Evolutionary conservation across 257 asterid species (phyloP).

Genomic region (Coffea canephora): DNA sequence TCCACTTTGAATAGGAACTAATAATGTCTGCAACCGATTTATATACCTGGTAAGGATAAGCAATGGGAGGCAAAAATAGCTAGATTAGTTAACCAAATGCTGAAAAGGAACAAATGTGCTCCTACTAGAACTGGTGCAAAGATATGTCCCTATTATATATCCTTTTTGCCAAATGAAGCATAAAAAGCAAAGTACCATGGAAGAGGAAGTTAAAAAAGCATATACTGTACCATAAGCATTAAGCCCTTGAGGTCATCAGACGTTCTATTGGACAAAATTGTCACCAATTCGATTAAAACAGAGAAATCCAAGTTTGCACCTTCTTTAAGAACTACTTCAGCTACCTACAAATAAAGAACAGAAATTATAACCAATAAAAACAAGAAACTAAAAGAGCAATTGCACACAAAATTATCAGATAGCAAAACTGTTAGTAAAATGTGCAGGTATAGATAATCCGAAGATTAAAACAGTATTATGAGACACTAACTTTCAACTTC

Average conservation of each 20-base stretch:
- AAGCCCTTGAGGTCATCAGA: constrained; percentile 59
- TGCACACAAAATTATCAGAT: background rate
- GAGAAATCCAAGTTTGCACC: constrained; percentile 60
- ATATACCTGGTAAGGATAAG: constrained; percentile 51
- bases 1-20: constrained; percentile 81
- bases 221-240: constrained; percentile 61
- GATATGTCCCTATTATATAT: background rate
- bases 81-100: background rate
- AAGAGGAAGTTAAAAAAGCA: constrained; percentile 12
- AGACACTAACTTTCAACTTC: too few species aligned
- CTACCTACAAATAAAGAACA: constrained; percentile 49
- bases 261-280: constrained; percentile 60
- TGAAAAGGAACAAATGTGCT: background rate
- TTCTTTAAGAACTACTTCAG: constrained; percentile 71
- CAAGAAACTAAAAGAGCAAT: background rate
- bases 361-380: constrained; percentile 16
- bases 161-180: background rate
- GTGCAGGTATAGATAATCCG: too few species aligned
- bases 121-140: background rate
- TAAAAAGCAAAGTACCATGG: background rate
- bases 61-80: constrained; percentile 20
- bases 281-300: constrained; percentile 52
- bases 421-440: too few species aligned
- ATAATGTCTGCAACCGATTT: constrained; percentile 77
- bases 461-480: too few species aligned